phyloP scores from a whole-genome alignment of 768 basidiomycete species.

The Kwoniella mangroviensis region DNA sequence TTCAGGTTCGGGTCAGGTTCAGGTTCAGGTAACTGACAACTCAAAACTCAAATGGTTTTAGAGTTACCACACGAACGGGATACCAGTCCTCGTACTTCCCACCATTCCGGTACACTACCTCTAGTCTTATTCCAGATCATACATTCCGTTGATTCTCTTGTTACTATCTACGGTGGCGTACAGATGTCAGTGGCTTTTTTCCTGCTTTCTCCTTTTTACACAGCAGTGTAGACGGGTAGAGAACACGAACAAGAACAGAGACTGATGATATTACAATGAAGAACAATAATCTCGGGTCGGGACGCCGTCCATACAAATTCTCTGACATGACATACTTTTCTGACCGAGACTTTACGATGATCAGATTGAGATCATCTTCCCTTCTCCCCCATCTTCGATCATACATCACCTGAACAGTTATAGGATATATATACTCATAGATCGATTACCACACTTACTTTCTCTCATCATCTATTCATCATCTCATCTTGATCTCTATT shows the following conservation, averaged over 20 bases:
- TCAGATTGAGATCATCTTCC: neutral
- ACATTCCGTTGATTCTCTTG: neutral
- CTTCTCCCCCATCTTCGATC: too few relatives aligned
- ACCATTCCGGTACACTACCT: too few relatives aligned
- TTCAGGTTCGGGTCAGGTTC: neutral
- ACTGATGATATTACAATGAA: too few relatives aligned
- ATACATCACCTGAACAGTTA: too few relatives aligned
- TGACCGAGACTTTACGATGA: constrained; percentile 1
- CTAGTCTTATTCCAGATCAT: neutral
- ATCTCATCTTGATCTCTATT: neutral
- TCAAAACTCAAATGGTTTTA: neutral
- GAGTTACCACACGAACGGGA: neutral
- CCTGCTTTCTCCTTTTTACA: neutral
- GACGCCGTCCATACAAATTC: neutral
- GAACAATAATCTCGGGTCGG: constrained; percentile 1
- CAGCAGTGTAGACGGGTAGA: too few relatives aligned
- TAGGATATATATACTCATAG: neutral
- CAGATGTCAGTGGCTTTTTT: constrained; percentile 8
- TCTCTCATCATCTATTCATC: neutral
- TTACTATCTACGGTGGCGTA: neutral
- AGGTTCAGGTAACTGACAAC: neutral
- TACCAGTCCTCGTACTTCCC: too few relatives aligned
- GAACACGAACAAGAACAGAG: too few relatives aligned
- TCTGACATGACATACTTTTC: neutral
- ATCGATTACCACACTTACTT: neutral